Percentiles rank a stretch among this genome's conserved stretches.
These are phyloP conservation scores for Bruguiera gymnorhiza DNA, from an alignment of 345 rosid species.

Conservation along the genomic window DNA sequence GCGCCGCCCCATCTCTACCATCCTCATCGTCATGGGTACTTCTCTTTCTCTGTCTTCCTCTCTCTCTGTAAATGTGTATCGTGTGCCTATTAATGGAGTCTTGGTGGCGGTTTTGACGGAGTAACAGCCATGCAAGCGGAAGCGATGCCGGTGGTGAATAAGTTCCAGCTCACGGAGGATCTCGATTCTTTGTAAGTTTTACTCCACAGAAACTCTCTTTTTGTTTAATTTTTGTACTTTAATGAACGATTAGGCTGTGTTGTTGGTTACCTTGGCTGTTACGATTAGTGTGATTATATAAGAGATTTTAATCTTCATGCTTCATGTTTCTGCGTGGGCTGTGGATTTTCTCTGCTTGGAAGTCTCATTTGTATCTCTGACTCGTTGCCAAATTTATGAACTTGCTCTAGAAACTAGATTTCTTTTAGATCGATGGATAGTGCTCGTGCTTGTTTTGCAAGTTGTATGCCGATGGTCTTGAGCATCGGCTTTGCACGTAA, in stretches of 20 bases:
- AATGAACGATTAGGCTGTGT: too few relatives aligned
- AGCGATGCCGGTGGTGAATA: conserved; percentile 75
- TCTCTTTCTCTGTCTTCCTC: neutral
- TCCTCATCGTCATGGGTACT: conserved; percentile 76
- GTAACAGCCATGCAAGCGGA: conserved; percentile 82
- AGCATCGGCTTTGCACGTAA: neutral
- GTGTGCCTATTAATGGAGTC: neutral
- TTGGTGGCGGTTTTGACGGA: neutral
- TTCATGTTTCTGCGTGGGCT: too few relatives aligned
- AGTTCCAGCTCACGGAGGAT: conserved; percentile 56
- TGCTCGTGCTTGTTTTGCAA: neutral
- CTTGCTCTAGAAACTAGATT: neutral
- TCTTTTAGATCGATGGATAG: neutral
- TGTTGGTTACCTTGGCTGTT: too few relatives aligned
- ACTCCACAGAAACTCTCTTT: neutral
- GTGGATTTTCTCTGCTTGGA: neutral
- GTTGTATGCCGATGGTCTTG: neutral
- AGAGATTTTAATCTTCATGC: too few relatives aligned
- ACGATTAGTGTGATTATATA: too few relatives aligned
- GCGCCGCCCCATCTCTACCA: conserved; percentile 45
- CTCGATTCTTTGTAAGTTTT: conserved; percentile 48
- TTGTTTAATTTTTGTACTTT: neutral
- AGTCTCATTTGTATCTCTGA: neutral
- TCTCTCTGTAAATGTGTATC: neutral
- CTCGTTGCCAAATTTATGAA: neutral